Evolutionary conservation across 345 rosid genomes (phyloP).

Genomic region (Aurinia saxatilis): DNA sequence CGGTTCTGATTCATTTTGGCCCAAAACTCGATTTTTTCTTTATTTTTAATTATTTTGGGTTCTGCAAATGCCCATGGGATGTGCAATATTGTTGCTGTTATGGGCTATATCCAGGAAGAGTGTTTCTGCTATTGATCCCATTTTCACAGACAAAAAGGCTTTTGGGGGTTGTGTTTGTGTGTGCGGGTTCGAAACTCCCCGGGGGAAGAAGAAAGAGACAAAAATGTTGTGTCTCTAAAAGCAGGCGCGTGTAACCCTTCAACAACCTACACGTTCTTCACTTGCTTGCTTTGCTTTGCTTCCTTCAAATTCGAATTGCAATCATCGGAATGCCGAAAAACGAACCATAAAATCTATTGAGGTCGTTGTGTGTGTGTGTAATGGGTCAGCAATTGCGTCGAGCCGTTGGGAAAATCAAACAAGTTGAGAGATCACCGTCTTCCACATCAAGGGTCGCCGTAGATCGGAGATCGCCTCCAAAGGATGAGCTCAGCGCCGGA

Average conservation of each 20-base stretch:
- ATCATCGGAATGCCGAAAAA: background rate
- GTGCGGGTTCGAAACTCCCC: too few species aligned
- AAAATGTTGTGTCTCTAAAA: background rate
- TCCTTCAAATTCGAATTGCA: background rate
- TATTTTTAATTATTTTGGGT: too few species aligned
- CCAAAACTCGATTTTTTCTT: too few species aligned
- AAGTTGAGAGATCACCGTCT: constrained; percentile 37
- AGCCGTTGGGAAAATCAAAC: constrained; percentile 67
- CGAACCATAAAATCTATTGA: background rate
- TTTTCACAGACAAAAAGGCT: too few species aligned
- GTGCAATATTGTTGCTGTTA: too few species aligned
- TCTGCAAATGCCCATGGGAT: too few species aligned
- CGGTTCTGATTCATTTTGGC: too few species aligned
- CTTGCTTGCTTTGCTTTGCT: background rate
- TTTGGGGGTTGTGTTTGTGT: too few species aligned
- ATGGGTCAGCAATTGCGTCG: constrained; percentile 99
- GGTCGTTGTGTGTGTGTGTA: background rate
- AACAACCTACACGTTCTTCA: background rate
- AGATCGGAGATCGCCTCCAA: constrained; percentile 31
- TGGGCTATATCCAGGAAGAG: too few species aligned
- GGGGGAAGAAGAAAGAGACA: too few species aligned
- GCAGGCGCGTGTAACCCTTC: background rate
- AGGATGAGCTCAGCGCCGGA: constrained; percentile 26
- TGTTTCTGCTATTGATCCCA: too few species aligned
- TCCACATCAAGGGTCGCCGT: constrained; percentile 28